Evolutionary conservation across 805 yeast species (phyloP), one percentile per base, ranked within the genome.

Genomic region (Saturnispora quitensis): DNA sequence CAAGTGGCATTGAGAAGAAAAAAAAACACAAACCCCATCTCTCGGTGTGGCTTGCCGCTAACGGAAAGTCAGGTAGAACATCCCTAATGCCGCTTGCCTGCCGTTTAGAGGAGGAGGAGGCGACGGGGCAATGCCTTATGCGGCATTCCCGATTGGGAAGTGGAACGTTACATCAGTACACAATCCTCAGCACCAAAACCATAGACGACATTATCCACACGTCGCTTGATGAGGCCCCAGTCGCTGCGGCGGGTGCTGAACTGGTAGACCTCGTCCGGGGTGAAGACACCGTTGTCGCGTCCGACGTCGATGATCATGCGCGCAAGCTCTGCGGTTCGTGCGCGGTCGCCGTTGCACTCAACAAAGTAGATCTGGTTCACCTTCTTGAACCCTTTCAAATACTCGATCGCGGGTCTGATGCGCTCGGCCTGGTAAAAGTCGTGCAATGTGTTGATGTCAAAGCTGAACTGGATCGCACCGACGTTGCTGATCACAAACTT

Each of bases 191-290:
- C 68, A 17, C 88, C 89, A 50, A 91, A 73, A 0, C 99, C 98
- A 62, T 89, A 93, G 82, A 93, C 86, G n/a, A 88, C 90, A 64
- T 84, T 88, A 66, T 91, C 98, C 9, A 91, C 97, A 53, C 85
- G 86, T 55, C 76, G 73, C 57, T 81, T 84, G 27, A 91, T 85
- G 36, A 70, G 62, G 0, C 77, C 68, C 99, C 99, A 91, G 65
- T 91, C 99, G 36, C 82, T 76, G 52, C 99, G 73, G 55, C 95
- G 72, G 58, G 86, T 89, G 5, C 89, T 93, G 68, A 90, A 86
- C 62, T 88, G 96, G 61, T 88, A 86, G n/a, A 91, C 84, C 59
- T 91, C 99, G 59, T 93, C 98, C 45, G 95, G 96, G 28, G 83
- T 80, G 62, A 91, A 85, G 4, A 91, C 80, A 1, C 97, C 97